Conservation (phyloP, 345 rosid species). For the Brassica nigra region DNA sequence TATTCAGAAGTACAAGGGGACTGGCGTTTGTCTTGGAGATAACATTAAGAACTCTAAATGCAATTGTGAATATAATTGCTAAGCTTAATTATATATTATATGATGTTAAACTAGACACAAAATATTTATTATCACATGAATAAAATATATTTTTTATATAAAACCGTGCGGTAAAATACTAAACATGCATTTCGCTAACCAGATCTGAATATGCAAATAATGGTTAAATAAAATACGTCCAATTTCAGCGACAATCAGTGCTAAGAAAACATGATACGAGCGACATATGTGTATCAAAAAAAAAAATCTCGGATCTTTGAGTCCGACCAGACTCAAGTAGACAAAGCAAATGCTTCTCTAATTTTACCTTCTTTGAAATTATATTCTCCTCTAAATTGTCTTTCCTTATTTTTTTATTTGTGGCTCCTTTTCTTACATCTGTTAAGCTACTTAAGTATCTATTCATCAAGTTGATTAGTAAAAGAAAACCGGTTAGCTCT, state of each 20-base stretch:
- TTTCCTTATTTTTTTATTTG: neutral
- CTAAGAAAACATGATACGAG: neutral
- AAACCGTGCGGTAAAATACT: neutral
- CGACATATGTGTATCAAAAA: neutral
- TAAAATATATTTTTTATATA: neutral
- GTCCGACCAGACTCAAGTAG: no score
- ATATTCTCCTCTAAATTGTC: neutral
- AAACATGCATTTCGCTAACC: neutral
- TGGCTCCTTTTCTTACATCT: no score
- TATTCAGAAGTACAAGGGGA: conserved; percentile 5
- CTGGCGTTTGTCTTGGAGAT: neutral
- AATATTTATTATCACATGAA: neutral
- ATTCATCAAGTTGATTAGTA: neutral
- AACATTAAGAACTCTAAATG: neutral
- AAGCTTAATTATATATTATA: neutral
- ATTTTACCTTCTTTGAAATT: neutral
- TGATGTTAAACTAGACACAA: neutral
- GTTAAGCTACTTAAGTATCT: no score
- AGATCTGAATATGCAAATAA: neutral
- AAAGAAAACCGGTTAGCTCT: neutral
- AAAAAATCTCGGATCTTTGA: neutral
- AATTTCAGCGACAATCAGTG: neutral
- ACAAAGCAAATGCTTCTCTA: neutral
- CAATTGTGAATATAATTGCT: conserved; percentile 9
- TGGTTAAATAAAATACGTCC: neutral